Evolutionary conservation across 169 alveolate species (phyloP).

Genomic region (Neospora caninum): DNA sequence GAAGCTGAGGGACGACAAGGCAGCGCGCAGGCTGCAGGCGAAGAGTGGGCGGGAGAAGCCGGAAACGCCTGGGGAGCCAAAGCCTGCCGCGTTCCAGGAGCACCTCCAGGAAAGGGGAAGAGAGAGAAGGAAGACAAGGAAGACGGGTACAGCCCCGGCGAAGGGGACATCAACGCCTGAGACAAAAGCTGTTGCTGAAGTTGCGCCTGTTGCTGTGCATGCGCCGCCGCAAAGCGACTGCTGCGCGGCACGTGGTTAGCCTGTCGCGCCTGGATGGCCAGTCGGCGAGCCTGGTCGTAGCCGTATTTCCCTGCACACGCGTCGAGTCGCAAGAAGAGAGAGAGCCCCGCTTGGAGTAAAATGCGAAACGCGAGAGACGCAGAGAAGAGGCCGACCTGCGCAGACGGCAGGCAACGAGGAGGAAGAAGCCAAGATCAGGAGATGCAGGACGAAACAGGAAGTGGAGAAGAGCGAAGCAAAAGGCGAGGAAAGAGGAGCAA

Average conservation of each 20-base stretch:
- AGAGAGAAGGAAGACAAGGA: background rate
- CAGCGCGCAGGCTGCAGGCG: background rate
- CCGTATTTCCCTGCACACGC: constrained; percentile 58
- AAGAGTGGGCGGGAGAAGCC: background rate
- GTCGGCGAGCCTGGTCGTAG: constrained; percentile 60
- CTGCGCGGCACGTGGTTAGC: constrained; percentile 64
- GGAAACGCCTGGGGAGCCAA: background rate
- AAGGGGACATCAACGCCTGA: background rate
- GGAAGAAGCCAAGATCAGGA: background rate
- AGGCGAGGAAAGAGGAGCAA: background rate
- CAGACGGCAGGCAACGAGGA: too few relatives aligned
- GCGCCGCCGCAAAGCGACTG: constrained; percentile 41
- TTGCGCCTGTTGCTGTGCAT: constrained; percentile 29
- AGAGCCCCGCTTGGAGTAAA: too few relatives aligned
- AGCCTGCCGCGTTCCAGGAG: background rate
- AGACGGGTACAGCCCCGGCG: background rate
- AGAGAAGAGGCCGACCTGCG: too few relatives aligned
- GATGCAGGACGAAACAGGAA: background rate
- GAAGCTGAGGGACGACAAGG: background rate
- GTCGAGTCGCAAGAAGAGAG: background rate
- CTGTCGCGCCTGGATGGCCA: constrained; percentile 67
- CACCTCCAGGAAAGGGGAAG: background rate
- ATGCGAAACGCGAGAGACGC: too few relatives aligned
- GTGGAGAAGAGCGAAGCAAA: background rate
- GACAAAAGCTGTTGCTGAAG: constrained; percentile 22